Evolutionary conservation across 1,139 yeast species (phyloP), one percentile per base, ranked within the genome.

Genomic region (Pichia sp.): DNA sequence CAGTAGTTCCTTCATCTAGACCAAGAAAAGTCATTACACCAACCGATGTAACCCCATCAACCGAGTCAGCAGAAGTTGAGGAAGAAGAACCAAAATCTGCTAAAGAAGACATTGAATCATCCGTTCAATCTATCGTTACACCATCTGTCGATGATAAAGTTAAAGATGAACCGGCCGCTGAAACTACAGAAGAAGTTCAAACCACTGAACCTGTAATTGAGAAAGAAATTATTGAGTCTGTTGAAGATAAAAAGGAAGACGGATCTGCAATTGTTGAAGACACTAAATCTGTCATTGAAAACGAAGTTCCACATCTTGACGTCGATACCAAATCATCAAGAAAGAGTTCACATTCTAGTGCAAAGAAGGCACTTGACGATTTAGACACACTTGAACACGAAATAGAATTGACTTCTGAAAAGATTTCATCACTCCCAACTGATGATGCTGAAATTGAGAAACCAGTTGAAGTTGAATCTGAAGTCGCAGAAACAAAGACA

Each of bases 331-430:
- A 12, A 9, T 28, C 30, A 39, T 31, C 35, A 11, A 30, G 22
- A n/a, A 33, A 40, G n/a, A 19, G 10, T 19, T 15, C 36, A 8
- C n/a, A 32, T 10, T n/a, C 28, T 5, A 17, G n/a, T 32, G 21
- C 30, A n/a, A 31, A 34, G 4, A 28, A 36, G 19, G 18, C 36
- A 6, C 15, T 40, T 8, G 40, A 40, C 11, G 41, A 44, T 17
- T 30, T 44, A 15, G 40, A 40, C 9, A 10, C 28, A 10, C 14
- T 34, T 27, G 42, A 38, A 27, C 30, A 38, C 10, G 33, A 47
- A 34, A 22, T 34, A 12, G 40, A 36, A 15, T 24, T 41, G 3
- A 14, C 45, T 12, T 24, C 43, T 2, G 21, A 38, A 20, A 36
- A 21, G 6, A 21, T 33, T n/a, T 33, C 43, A 1, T 35, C 42